Percentiles rank a stretch among this genome's conserved stretches.
Evolutionary conservation across 345 rosid species (phyloP).

Genomic region (Fremontodendron californicum): DNA sequence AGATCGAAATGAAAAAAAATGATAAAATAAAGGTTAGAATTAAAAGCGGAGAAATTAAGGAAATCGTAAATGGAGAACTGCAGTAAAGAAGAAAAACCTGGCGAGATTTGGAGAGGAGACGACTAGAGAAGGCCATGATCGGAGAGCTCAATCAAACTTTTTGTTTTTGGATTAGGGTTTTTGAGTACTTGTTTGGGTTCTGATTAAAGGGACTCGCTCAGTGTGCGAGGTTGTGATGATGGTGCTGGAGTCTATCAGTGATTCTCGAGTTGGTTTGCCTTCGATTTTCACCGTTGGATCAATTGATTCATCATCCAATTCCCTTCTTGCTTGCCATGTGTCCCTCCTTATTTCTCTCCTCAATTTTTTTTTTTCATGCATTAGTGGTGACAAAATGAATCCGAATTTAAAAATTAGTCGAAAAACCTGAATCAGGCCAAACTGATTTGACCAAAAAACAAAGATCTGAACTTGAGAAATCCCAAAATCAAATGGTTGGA

Average conservation of each 20-base stretch:
- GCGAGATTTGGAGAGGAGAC: slow-evolving; percentile 69
- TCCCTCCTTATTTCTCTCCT: too few relatives aligned
- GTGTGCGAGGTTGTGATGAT: not conserved
- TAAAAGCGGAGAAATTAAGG: not conserved
- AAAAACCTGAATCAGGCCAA: too few relatives aligned
- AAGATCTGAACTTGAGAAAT: too few relatives aligned
- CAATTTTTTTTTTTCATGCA: too few relatives aligned
- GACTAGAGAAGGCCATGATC: slow-evolving; percentile 70
- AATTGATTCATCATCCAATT: not conserved
- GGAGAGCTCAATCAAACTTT: not conserved
- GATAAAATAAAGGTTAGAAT: not conserved
- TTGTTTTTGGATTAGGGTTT: slow-evolving; percentile 5
- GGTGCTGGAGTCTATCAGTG: not conserved
- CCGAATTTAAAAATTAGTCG: too few relatives aligned
- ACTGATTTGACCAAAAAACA: too few relatives aligned
- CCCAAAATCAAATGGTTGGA: too few relatives aligned
- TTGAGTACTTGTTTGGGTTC: not conserved
- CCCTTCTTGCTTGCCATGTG: not conserved
- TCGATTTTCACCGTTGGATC: not conserved
- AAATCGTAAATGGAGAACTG: not conserved
- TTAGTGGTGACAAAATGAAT: too few relatives aligned
- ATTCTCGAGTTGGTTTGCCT: not conserved
- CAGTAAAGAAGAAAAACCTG: slow-evolving; percentile 44
- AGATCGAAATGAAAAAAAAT: not conserved
- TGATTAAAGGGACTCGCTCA: not conserved